Evolutionary conservation across 2,329 filamentous ascomycete species (phyloP), one percentile per base, ranked within the genome.

Genomic region (Aspergillus sclerotialis): DNA sequence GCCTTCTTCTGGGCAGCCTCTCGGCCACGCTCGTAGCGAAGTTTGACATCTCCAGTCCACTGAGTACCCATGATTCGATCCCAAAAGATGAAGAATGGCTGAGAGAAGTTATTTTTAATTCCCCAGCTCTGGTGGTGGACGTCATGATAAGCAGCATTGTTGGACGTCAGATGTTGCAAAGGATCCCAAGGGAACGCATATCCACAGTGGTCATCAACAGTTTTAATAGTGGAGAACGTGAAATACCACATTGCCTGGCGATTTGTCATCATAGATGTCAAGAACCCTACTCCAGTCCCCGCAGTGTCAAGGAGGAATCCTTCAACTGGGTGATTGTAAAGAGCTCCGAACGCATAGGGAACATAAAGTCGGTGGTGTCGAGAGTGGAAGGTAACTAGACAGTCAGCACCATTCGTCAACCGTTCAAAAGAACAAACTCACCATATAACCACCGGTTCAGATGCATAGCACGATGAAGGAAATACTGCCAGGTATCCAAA

Each of bases 71-170:
- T 69, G 17, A 88, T 55, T 30, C 76, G 72, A 59, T 98, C 92
- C 87, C 92, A 96, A 65, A 95, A 88, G 30, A 84, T 95, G 66
- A 96, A 95, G 47, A 66, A 68, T n/a, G 65, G 64, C 35, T 69
- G 65, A 7, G 64, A 66, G 37, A 66, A 69, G 42, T 69, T 67
- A 32, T 65, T 69, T 54, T 96, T 98, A 73, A 98, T 94, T 37
- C 92, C 92, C 89, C 90, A 96, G 63, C 85, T 93, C 65, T 98
- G 92, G 66, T 98, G 92, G 64, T 98, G 92, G 39, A 98, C 90
- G 56, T 98, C 92, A 57, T 98, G 92, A 63, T 96, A 98, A 23
- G 81, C 82, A 16, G 92, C 90, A 50, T 96, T 95, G 71, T 98
- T 96, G 59, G 84, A 84, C 28, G 89, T 94, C 41, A 96, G 73